Evolutionary conservation across 257 asterid genomes (phyloP), one percentile per base, ranked within the genome.

Genomic region (Cordia subcordata): DNA sequence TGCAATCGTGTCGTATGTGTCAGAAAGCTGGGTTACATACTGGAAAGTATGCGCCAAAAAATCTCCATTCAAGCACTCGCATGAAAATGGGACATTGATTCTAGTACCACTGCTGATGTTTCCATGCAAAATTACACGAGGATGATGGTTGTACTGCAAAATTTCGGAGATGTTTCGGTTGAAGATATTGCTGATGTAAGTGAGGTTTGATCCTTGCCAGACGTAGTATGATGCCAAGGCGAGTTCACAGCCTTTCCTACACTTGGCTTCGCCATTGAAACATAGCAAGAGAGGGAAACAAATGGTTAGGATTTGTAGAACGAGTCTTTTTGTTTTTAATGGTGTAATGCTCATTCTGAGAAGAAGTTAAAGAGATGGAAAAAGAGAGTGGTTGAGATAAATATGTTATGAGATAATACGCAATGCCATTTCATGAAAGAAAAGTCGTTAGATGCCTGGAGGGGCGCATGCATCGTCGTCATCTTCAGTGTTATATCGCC

Each of bases 41-140:
- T 53, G 40, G 42, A 88, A 88, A 1, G 81, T 78, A 68, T 88
- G 90, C 1, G 94, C 96, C 49, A 83, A 62, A 75, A 85, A 88
- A 60, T 85, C 95, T 1, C 82, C 93, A 37, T 85, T 85, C 44
- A 88, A n/a, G 69, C 96, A 88, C 27, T 88, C 85, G 14, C 96
- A 88, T 0, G 95, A 59, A 27, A 88, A 88, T 8, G 96, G 96
- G 55, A 85, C 71, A 49, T 66, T 62, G 75, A 88, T 74, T 10
- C 90, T 73, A 22, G 73, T 44, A 19, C 85, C 88, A 16, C 61
- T 53, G 0, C 27, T 61, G 10, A 88, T 72, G 27, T 85, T 81
- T 17, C 69, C 73, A 65, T 50, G 63, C 3, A 57, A 11, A 5
- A 83, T 55, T 0, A 75, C 71, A 0, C 81, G 85, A 51, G n/a